These are phyloP conservation scores for Daldinia grandis DNA, from an alignment of 495 filamentous ascomycete genomes.

Conservation along the genomic window DNA sequence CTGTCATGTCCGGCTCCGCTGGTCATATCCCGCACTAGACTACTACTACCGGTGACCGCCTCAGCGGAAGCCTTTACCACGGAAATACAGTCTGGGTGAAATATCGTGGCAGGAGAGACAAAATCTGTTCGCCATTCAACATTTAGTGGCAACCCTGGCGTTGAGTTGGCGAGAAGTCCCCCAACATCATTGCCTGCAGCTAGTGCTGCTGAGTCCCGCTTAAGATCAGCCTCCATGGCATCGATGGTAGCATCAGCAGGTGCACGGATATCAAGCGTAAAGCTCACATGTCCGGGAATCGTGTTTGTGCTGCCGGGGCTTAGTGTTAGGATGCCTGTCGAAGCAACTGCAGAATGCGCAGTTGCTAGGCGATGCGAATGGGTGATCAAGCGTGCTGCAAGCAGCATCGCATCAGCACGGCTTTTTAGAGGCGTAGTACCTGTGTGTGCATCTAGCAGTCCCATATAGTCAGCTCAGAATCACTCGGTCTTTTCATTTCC, in stretches of 20 bases:
- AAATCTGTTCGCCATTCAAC: slow-evolving; percentile 47
- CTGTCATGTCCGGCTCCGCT: slow-evolving; percentile 70
- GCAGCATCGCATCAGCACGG: slow-evolving; percentile 67
- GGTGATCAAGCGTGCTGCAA: slow-evolving; percentile 69
- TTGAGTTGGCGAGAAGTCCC: slow-evolving; percentile 27
- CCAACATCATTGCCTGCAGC: slow-evolving; percentile 38
- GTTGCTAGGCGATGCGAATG: slow-evolving; percentile 70
- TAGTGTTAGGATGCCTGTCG: slow-evolving; percentile 74
- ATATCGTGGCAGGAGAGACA: slow-evolving; percentile 68
- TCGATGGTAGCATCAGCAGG: slow-evolving; percentile 65
- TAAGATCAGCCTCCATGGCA: slow-evolving; percentile 36
- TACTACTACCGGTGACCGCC: slow-evolving; percentile 51
- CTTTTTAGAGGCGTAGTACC: slow-evolving; percentile 77
- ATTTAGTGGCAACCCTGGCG: slow-evolving; percentile 31
- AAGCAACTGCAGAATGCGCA: slow-evolving; percentile 65
- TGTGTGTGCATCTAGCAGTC: slow-evolving; percentile 64
- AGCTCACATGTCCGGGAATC: slow-evolving; percentile 72
- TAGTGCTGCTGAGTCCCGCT: slow-evolving; percentile 42
- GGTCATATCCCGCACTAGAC: slow-evolving; percentile 56
- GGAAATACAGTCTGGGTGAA: slow-evolving; percentile 74
- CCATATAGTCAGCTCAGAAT: slow-evolving; percentile 6
- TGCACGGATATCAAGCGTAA: slow-evolving; percentile 76
- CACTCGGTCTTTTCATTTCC: not conserved
- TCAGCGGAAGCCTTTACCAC: slow-evolving; percentile 70
- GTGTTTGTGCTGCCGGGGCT: slow-evolving; percentile 70